Evolutionary conservation across 2,329 filamentous ascomycete genomes (phyloP).

Genomic region (Huntiella moniliformis): DNA sequence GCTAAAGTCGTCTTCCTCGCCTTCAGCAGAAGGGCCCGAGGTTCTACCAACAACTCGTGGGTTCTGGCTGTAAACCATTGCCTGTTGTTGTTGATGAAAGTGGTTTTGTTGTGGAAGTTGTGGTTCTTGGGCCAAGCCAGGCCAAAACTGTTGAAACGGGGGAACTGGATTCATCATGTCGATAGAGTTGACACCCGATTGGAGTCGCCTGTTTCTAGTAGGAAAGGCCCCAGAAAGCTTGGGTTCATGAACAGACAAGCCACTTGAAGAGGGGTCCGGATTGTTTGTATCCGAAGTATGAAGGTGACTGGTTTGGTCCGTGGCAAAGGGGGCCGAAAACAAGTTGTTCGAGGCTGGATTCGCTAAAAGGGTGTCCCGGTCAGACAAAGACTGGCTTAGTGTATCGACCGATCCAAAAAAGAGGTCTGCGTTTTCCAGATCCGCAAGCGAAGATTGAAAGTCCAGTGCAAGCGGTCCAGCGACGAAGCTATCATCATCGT

Average conservation of each 20-base stretch:
- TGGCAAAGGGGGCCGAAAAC: no score
- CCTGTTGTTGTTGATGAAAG: not conserved
- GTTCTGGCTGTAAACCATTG: not conserved
- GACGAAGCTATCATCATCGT: conserved; percentile 6
- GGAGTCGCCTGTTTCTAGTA: conserved; percentile 4
- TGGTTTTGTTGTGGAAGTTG: no score
- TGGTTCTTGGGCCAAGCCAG: not conserved
- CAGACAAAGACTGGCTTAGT: no score
- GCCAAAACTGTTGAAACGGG: not conserved
- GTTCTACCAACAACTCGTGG: not conserved
- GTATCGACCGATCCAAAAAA: not conserved
- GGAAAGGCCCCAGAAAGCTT: not conserved
- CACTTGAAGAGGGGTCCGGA: not conserved
- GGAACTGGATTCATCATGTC: not conserved
- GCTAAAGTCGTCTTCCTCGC: conserved; percentile 17
- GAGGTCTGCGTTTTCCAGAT: conserved; percentile 1
- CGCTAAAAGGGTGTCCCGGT: no score
- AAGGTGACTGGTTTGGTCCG: not conserved
- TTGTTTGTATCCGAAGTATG: no score
- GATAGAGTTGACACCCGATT: not conserved
- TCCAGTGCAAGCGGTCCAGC: conserved; percentile 7
- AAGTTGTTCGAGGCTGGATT: no score
- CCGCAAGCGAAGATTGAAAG: conserved; percentile 3
- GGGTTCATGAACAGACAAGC: not conserved
- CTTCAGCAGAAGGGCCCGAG: not conserved